A percentile compares a stretch with the other conserved stretches of the same genome.
Evolutionary conservation across 176 grass and related monocot genomes (phyloP).

Genomic region (barley (Hordeum vulgare)): MorexV3_pseudomolecules_assembly NC_058520.1:616251074-616251573

Average conservation of each 20-base stretch:
- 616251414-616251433: not conserved
- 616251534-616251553: constrained; percentile 75
- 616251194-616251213: no score
- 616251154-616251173: no score
- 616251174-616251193: no score
- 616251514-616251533: constrained; percentile 63
- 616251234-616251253: no score
- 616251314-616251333: not conserved
- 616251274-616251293: not conserved
- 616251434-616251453: not conserved
- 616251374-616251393: not conserved
- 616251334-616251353: not conserved
- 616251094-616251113: no score
- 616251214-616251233: no score
- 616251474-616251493: no score
- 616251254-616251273: no score
- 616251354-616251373: not conserved
- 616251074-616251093: no score
- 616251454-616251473: no score
- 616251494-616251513: constrained; percentile 64
- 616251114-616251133: no score
- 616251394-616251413: not conserved
- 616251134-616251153: no score
- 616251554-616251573: constrained; percentile 94
- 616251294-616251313: not conserved